Evolutionary conservation across 1,284 basidiomycete genomes (phyloP).

Genomic region (Cutaneotrichosporon mucoides): DNA sequence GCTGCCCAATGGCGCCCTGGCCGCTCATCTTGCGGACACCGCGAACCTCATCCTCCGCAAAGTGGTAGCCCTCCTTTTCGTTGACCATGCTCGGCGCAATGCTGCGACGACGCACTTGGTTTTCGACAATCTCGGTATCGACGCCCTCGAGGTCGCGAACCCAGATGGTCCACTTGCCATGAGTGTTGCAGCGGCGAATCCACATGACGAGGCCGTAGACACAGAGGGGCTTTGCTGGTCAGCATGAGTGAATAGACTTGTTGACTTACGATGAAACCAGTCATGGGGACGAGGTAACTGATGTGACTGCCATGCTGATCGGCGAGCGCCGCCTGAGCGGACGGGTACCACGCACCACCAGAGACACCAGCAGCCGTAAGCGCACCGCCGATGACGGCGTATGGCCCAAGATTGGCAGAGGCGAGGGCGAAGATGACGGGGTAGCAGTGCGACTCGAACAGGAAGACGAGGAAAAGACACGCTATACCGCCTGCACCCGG

Average conservation of each 20-base stretch:
- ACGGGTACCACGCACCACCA: conserved; percentile 30
- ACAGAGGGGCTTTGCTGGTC: conserved; percentile 13
- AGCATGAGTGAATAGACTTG: no score
- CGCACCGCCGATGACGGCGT: conserved; percentile 32
- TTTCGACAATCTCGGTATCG: conserved; percentile 1
- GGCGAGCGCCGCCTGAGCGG: conserved; percentile 25
- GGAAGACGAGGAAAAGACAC: conserved; percentile 36
- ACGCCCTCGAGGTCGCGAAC: conserved; percentile 14
- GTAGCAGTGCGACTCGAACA: conserved; percentile 34
- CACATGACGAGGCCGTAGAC: conserved; percentile 26
- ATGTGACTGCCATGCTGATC: conserved; percentile 22
- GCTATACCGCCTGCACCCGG: conserved; percentile 32
- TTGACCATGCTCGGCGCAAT: background rate
- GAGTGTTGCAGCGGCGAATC: conserved; percentile 16
- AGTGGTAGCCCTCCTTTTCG: background rate
- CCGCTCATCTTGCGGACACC: background rate
- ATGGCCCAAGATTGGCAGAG: conserved; percentile 31
- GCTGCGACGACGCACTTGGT: background rate
- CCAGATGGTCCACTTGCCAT: conserved; percentile 17
- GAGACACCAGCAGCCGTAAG: conserved; percentile 31
- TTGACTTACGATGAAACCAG: conserved; percentile 16
- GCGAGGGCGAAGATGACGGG: conserved; percentile 38
- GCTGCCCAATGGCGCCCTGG: background rate
- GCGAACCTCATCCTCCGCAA: background rate
- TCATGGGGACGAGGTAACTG: conserved; percentile 26